Base-by-base conservation (phyloP, 495 filamentous ascomycete genomes). In the Pyrenopolyporus hunteri region DNA sequence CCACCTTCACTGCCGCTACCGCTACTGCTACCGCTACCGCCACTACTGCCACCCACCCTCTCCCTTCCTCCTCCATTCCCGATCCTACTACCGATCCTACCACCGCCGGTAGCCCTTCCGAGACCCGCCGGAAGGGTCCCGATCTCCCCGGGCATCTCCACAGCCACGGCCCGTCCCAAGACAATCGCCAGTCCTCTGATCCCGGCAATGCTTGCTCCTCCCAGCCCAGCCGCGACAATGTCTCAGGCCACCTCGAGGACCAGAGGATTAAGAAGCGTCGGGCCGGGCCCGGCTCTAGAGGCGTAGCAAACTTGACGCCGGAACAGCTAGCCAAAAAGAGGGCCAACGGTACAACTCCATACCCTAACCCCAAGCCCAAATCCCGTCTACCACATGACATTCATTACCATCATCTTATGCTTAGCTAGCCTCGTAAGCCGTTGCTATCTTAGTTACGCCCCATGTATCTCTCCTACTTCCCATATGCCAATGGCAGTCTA, bases 271-370 rank as follows among this genome's bases (percentile, higher is more conserved):
- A 77, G 64, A 75, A 70, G 64, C 66, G 71, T 26, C 75, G 73
- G 42, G 69, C 71, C 3, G 73, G 63, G 6, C 64, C 73, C 6
- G 72, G 73, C 10, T 75, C 82, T 13, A 80, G 87, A 48, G 86
- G 86, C 9, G 86, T 89, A 13, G 85, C 86, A 45, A 88, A 86
- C 63, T 78, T 89, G 60, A 89, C 85, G 4, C 86, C 86, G 10
- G 85, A 88, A 47, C 86, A 89, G 70, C 72, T 89, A 55, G 84
- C 82, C 1, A 87, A 87, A 77, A 94, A 94, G 72, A 82, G 90
- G 59, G 89, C 89, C 52, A 92, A 92, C 71, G 90, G 78, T 80
- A 67, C 29, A 40, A 25, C 14, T 54, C 16, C n/a, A 28, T 33
- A 14, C 13, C 25, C 48, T 43, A 28, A 37, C 1, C 40, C 22